Evolutionary conservation across 2,329 filamentous ascomycete species (phyloP), one percentile per base, ranked within the genome.

Genomic region (Xylariales sp.): DNA sequence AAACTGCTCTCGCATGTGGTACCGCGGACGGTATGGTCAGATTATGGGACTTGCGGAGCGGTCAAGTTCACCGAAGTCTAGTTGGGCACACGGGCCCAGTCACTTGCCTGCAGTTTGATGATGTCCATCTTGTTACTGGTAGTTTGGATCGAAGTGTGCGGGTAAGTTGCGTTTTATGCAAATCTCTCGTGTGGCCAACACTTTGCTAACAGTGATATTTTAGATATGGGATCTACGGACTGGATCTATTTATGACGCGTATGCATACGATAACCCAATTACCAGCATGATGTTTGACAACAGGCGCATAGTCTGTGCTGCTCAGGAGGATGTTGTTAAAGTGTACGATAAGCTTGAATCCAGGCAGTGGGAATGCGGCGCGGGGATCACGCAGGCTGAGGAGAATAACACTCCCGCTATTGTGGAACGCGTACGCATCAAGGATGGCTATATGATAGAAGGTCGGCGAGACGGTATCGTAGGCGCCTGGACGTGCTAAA

Each of bases 141-240:
- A 95, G 89, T 63, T 65, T 86, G 54, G 93, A 98, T 63, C 78
- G 93, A 55, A 97, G 91, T 59, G 87, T 98, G 59, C 75, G 93
- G 66, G 91, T 97, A 74, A 76, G 88, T 33, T 5, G 7, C 14
- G n/a, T n/a, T n/a, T n/a, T n/a, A n/a, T n/a, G n/a, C n/a, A n/a
- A 31, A 14, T 24, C 36, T 32, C 20, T 14, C 18, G 6, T 27
- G 15, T 20, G 15, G 8, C 7, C 10, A 18, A 14, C 13, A 23
- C 20, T 21, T 29, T 33, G 18, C 11, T 49, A 47, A 42, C 60
- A 60, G 48, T 60, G n/a, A n/a, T n/a, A n/a, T 46, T 39, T 35
- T 56, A 97, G 90, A 97, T 98, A 58, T 98, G 93, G 93, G 93
- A 98, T 64, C 83, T 98, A 40, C 86, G 93, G 38, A 97, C 89